A percentile compares a stretch with the other conserved stretches of the same genome.
phyloP scores from a whole-genome alignment of 257 asterid genomes.

The Solanum habrochaites region DNA sequence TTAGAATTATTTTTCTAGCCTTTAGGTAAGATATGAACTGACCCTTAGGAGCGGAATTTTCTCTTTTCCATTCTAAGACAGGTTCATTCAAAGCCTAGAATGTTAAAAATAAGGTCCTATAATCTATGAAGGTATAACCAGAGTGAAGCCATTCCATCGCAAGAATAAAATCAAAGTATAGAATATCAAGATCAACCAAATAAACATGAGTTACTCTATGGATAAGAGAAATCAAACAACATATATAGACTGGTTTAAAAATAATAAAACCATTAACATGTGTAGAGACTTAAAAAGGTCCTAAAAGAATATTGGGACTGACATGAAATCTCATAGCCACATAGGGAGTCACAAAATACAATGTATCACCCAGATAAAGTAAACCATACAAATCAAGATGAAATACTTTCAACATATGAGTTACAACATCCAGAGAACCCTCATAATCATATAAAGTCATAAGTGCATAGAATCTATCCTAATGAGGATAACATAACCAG shows the following conservation, averaged over 20 bases:
- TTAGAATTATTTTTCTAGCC: not conserved
- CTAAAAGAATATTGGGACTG: not conserved
- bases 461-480: not conserved
- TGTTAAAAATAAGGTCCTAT: no score
- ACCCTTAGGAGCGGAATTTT: not conserved
- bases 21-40: not conserved
- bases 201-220: not conserved
- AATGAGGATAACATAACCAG: not conserved
- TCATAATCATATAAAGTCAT: not conserved
- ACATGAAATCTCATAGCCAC: not conserved
- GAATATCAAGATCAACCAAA: not conserved
- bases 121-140: not conserved
- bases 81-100: no score
- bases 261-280: no score
- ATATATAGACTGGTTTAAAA: not conserved
- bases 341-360: not conserved
- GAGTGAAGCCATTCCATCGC: not conserved
- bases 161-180: not conserved
- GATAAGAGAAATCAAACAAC: not conserved
- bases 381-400: no score
- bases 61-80: not conserved
- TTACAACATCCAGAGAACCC: not conserved
- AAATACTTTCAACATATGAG: not conserved
- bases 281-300: not conserved
- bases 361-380: not conserved